Conservation (phyloP, 2,329 filamentous ascomycete species). For the Sarocladium strictum region DNA sequence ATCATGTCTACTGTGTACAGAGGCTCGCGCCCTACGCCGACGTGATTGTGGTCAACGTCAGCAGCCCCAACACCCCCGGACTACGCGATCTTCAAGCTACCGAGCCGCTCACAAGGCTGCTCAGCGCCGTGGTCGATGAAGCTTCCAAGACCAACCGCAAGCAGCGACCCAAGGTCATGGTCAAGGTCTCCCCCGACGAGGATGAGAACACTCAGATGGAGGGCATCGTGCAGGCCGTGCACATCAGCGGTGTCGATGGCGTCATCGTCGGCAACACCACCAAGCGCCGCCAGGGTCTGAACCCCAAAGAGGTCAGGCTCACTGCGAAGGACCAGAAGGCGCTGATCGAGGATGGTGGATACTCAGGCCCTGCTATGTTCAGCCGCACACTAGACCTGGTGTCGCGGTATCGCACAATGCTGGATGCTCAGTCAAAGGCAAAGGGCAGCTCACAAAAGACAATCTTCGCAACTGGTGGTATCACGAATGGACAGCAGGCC, state of each 20-base stretch:
- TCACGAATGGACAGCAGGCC: slow-evolving; percentile 82
- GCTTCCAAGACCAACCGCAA: slow-evolving; percentile 64
- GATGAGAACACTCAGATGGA: slow-evolving; percentile 77
- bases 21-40: slow-evolving; percentile 83
- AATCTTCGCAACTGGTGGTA: slow-evolving; percentile 90
- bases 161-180: slow-evolving; percentile 71
- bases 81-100: slow-evolving; percentile 80
- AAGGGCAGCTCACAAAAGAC: slow-evolving; percentile 54
- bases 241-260: slow-evolving; percentile 80
- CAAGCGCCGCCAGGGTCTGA: slow-evolving; percentile 67
- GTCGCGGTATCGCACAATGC: slow-evolving; percentile 65
- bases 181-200: slow-evolving; percentile 96
- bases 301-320: slow-evolving; percentile 58
- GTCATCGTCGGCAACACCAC: slow-evolving; percentile 98
- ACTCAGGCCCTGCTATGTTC: slow-evolving; percentile 87
- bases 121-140: slow-evolving; percentile 76
- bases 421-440: slow-evolving; percentile 45
- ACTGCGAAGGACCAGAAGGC: slow-evolving; percentile 59
- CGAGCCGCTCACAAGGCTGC: slow-evolving; percentile 73
- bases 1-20: slow-evolving; percentile 86
- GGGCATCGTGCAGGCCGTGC: slow-evolving; percentile 83
- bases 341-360: slow-evolving; percentile 75
- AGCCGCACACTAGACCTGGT: slow-evolving; percentile 74
- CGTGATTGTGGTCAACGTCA: slow-evolving; percentile 96
- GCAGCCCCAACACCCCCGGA: slow-evolving; percentile 91